Percentiles rank a stretch among this genome's conserved stretches.
phyloP scores from a whole-genome alignment of 305 asterid genomes.

The Nicotiana rustica region DNA sequence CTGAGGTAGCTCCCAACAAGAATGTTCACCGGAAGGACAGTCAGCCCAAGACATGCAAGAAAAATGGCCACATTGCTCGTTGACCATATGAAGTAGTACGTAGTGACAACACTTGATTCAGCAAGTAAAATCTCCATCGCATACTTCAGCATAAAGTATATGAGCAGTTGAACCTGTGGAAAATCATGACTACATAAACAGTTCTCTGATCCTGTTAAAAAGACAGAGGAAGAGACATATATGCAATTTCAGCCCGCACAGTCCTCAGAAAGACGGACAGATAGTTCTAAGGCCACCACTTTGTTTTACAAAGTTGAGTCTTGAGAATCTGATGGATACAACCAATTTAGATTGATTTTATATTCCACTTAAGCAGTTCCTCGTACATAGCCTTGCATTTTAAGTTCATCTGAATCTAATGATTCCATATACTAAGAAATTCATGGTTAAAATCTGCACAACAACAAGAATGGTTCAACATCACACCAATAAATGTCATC shows the following conservation, averaged over 20 bases:
- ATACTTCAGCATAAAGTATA: slow-evolving; percentile 83
- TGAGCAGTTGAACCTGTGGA: slow-evolving; percentile 65
- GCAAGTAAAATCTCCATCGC: slow-evolving; percentile 84
- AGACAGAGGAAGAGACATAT: background rate
- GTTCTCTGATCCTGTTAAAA: background rate
- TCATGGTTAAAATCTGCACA: background rate
- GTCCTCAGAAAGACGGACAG: background rate
- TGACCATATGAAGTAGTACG: slow-evolving; percentile 79
- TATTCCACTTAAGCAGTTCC: background rate
- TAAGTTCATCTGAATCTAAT: background rate
- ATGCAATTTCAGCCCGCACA: slow-evolving; percentile 24
- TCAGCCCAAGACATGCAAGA: slow-evolving; percentile 72
- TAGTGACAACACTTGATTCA: slow-evolving; percentile 73
- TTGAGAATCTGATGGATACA: background rate
- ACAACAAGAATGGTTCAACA: background rate
- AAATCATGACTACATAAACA: slow-evolving; percentile 21
- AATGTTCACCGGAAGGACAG: slow-evolving; percentile 75
- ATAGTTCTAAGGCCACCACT: background rate
- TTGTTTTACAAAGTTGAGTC: background rate
- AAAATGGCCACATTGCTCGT: slow-evolving; percentile 70
- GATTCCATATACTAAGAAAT: background rate
- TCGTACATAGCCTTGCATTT: background rate
- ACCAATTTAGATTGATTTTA: background rate
- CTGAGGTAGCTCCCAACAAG: slow-evolving; percentile 80
- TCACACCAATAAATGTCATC: background rate